Evolutionary conservation across 108 stramenopile species (phyloP).

Genomic region (Mayamaea pseudoterrestris): DNA sequence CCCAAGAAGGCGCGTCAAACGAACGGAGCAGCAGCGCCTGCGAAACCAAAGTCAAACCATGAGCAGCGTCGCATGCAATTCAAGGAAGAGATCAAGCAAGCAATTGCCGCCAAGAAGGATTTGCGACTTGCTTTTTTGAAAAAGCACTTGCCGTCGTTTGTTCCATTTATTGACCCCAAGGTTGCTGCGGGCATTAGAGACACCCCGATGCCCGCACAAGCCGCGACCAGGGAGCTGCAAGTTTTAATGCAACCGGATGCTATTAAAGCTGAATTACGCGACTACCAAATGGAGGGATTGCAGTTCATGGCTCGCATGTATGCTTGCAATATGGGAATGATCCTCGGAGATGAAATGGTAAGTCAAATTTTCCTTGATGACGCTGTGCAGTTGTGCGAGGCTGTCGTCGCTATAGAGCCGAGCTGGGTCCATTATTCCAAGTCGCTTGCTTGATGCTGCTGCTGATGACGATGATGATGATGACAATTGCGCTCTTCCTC

Average conservation of each 20-base stretch:
- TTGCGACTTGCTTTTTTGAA: constrained; percentile 20
- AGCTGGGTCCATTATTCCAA: constrained; percentile 4
- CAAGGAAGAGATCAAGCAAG: constrained; percentile 16
- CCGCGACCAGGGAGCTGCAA: not conserved
- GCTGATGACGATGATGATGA: constrained; percentile 3
- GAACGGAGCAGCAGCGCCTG: not conserved
- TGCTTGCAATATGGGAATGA: constrained; percentile 42
- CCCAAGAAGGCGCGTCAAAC: no score
- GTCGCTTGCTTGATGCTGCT: not conserved
- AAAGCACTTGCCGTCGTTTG: constrained; percentile 7
- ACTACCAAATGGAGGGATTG: constrained; percentile 85
- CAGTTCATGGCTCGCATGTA: constrained; percentile 81
- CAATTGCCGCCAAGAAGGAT: constrained; percentile 7
- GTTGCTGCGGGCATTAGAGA: not conserved
- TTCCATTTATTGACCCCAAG: constrained; percentile 23
- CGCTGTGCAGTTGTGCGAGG: no score
- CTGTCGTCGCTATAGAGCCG: not conserved
- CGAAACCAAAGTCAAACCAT: no score
- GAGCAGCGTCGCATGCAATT: constrained; percentile 9
- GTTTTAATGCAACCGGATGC: not conserved
- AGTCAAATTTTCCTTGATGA: not conserved
- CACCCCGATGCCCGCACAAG: constrained; percentile 2
- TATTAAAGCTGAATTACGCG: constrained; percentile 31
- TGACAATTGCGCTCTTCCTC: not conserved
- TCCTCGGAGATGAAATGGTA: constrained; percentile 89